Conservation (phyloP, 129 eudicot species). For the Tagetes patula region DNA sequence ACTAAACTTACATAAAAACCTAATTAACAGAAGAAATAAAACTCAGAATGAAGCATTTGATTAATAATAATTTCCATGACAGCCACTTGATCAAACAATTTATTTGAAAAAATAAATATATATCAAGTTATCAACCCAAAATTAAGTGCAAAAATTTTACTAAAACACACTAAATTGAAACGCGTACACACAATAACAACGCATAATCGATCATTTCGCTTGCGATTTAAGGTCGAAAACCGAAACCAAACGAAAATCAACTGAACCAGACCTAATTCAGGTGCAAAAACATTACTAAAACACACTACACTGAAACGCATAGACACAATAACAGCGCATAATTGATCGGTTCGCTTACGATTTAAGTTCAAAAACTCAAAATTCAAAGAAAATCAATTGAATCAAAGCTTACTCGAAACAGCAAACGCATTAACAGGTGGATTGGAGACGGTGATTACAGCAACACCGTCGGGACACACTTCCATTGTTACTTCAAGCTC, state of each 20-base stretch:
- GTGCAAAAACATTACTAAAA: neutral
- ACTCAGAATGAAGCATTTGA: neutral
- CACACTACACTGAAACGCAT: neutral
- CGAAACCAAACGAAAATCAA: neutral
- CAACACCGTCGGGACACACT: slow-evolving; percentile 83
- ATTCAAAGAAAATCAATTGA: neutral
- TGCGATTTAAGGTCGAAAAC: too few species aligned
- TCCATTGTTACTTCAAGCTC: slow-evolving; percentile 55
- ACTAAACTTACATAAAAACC: neutral
- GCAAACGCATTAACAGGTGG: slow-evolving; percentile 93
- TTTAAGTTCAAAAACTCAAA: neutral
- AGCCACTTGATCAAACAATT: slow-evolving; percentile 8
- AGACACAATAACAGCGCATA: neutral
- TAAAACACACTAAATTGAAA: too few species aligned
- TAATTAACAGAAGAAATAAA: neutral
- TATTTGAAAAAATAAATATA: too few species aligned
- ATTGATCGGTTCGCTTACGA: neutral
- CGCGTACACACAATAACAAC: too few species aligned
- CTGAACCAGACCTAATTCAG: neutral
- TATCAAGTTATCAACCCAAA: too few species aligned
- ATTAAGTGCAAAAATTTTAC: too few species aligned
- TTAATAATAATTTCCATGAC: neutral
- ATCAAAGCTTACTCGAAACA: slow-evolving; percentile 46
- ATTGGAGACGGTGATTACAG: slow-evolving; percentile 67
- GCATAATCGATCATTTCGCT: too few species aligned